Percentiles rank a stretch among this genome's conserved stretches.
Evolutionary conservation across 2,329 filamentous ascomycete species (phyloP).

Genomic region (Cordyceps sp.): DNA sequence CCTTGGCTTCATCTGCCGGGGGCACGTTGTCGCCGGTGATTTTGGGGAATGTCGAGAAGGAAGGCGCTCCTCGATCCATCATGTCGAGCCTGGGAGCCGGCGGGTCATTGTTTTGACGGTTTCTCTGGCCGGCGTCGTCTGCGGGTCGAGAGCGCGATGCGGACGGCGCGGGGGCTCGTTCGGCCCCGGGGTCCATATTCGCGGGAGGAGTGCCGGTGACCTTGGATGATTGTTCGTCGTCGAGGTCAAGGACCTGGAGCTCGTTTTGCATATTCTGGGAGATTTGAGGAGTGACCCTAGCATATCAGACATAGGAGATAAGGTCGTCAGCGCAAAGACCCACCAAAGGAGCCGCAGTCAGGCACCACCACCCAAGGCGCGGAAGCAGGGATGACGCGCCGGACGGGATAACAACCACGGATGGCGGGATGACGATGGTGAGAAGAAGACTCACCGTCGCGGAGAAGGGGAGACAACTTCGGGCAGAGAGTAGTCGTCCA

Average conservation of each 20-base stretch:
- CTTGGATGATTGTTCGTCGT: conserved; percentile 17
- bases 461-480: conserved; percentile 40
- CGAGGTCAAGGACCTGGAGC: conserved; percentile 77
- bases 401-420: neutral
- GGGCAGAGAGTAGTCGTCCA: conserved; percentile 44
- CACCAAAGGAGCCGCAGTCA: conserved; percentile 7
- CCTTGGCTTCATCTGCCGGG: conserved; percentile 85
- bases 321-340: conserved; percentile 19
- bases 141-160: conserved; percentile 8
- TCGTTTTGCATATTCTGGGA: conserved; percentile 94
- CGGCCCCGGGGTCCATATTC: conserved; percentile 13
- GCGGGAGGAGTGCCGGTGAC: conserved; percentile 26
- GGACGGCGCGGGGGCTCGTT: conserved; percentile 1
- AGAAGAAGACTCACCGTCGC: conserved; percentile 32
- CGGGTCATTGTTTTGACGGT: conserved; percentile 20
- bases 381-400: neutral
- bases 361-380: conserved; percentile 1
- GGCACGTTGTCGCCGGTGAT: conserved; percentile 78
- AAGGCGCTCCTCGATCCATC: conserved; percentile 44
- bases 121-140: conserved; percentile 15
- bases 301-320: conserved; percentile 11
- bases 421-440: neutral
- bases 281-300: conserved; percentile 84
- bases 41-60: conserved; percentile 84
- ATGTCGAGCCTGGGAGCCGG: conserved; percentile 19